Percentiles rank a stretch among this genome's conserved stretches.
Conservation (phyloP, 2,329 filamentous ascomycete species). For the Colletotrichum somersetense region DNA sequence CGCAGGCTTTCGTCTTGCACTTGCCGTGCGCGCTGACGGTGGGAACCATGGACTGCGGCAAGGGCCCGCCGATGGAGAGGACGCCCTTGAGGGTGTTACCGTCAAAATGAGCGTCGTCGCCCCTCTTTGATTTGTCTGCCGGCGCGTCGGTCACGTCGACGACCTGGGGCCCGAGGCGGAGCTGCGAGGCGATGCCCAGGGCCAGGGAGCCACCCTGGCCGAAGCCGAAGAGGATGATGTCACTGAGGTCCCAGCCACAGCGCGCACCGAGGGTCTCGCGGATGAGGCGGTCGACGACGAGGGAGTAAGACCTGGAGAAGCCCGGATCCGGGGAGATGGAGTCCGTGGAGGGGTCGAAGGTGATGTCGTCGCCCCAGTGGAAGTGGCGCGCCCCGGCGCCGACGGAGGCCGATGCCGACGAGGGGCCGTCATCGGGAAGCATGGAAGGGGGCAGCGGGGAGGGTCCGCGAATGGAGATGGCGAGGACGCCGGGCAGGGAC, state of each 20-base stretch:
- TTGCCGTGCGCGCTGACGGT: constrained; percentile 63
- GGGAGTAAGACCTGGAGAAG: constrained; percentile 61
- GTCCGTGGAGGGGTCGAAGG: constrained; percentile 63
- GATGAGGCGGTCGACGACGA: constrained; percentile 66
- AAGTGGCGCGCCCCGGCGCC: constrained; percentile 52
- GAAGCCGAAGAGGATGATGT: constrained; percentile 75
- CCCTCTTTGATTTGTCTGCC: constrained; percentile 10
- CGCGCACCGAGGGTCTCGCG: constrained; percentile 62
- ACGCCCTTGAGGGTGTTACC: constrained; percentile 64
- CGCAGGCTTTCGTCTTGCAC: constrained; percentile 72
- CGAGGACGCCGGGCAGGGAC: constrained; percentile 80
- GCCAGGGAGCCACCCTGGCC: constrained; percentile 76
- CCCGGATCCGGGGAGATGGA: constrained; percentile 73
- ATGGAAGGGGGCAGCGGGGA: constrained; percentile 76
- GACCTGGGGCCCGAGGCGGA: constrained; percentile 53
- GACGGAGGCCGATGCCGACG: constrained; percentile 21
- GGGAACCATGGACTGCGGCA: constrained; percentile 66
- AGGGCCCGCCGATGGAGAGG: constrained; percentile 71
- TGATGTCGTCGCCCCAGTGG: constrained; percentile 78
- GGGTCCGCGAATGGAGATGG: constrained; percentile 80
- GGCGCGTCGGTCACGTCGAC: constrained; percentile 49
- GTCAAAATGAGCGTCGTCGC: background rate
- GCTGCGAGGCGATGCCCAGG: constrained; percentile 64
- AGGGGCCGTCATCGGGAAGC: constrained; percentile 56
- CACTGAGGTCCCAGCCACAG: constrained; percentile 70